These are phyloP conservation scores for Xylaria multiplex DNA, from an alignment of 2,329 filamentous ascomycete genomes.

Conservation along the genomic window DNA sequence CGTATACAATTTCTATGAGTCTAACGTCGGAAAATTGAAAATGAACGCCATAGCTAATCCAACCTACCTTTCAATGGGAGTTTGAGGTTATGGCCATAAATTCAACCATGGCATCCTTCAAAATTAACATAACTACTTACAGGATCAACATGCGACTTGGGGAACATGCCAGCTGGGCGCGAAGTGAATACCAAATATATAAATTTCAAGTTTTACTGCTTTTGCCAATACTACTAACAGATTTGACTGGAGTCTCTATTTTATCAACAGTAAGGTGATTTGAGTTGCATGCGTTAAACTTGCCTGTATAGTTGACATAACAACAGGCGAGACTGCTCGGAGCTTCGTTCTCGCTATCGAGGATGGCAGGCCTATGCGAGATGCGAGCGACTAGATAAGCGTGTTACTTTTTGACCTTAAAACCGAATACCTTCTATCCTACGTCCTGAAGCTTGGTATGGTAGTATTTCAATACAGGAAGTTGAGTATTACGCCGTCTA, in stretches of 20 bases:
- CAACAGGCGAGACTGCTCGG: constrained; percentile 23
- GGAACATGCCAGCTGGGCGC: background rate
- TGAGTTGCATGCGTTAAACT: background rate
- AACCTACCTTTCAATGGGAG: background rate
- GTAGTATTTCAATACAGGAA: constrained; percentile 3
- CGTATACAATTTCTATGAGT: background rate
- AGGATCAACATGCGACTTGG: background rate
- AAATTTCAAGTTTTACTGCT: constrained; percentile 9
- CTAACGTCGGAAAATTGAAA: constrained; percentile 7
- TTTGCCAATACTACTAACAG: constrained; percentile 9
- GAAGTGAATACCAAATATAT: background rate
- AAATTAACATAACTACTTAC: background rate
- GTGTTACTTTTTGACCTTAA: constrained; percentile 12
- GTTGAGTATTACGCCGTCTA: background rate
- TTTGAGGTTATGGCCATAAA: background rate
- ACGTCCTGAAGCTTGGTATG: background rate
- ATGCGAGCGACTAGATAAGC: constrained; percentile 9
- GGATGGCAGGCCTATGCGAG: no score
- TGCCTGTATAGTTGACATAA: background rate
- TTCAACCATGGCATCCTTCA: background rate
- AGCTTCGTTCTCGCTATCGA: constrained; percentile 30
- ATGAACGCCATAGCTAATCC: background rate
- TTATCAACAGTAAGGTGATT: background rate
- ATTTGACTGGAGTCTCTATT: background rate
- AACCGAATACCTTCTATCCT: background rate